Conservation (phyloP, 108 stramenopile species). For the Fragilaria crotonensis region DNA sequence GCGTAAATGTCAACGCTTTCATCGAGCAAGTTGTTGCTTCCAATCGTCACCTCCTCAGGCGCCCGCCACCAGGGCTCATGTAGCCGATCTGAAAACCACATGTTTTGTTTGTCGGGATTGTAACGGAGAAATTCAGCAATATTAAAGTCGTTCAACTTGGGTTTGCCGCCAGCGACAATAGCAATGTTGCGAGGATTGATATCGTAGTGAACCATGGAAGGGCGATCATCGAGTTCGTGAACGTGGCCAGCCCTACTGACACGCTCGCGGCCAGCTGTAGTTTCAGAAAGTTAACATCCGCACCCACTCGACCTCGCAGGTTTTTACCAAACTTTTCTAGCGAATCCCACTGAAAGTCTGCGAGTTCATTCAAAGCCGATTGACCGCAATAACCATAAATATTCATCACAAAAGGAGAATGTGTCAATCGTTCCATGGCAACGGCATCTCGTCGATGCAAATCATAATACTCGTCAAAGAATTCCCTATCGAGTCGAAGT, state of each 20-base stretch:
- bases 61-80: conserved; percentile 81
- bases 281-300: conserved; percentile 44
- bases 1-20: conserved; percentile 83
- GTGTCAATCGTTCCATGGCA: conserved; percentile 80
- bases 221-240: conserved; percentile 46
- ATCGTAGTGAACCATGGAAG: conserved; percentile 81
- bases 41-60: conserved; percentile 72
- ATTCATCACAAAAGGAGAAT: conserved; percentile 68
- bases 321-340: conserved; percentile 54
- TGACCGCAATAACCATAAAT: conserved; percentile 85
- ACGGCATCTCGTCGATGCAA: conserved; percentile 79
- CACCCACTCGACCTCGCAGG: conserved; percentile 47
- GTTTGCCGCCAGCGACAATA: conserved; percentile 54
- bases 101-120: conserved; percentile 34
- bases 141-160: conserved; percentile 85
- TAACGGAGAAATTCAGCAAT: conserved; percentile 74
- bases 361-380: conserved; percentile 77
- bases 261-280: conserved; percentile 63
- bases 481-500: conserved; percentile 73
- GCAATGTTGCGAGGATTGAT: conserved; percentile 79
- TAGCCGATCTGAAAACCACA: conserved; percentile 68
- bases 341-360: conserved; percentile 50
- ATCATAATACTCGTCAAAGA: conserved; percentile 73
- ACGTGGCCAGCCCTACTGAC: conserved; percentile 68
- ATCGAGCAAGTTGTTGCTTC: conserved; percentile 23